phyloP scores from a whole-genome alignment of 2,329 filamentous ascomycete genomes.

The Orbilia javanica region DNA sequence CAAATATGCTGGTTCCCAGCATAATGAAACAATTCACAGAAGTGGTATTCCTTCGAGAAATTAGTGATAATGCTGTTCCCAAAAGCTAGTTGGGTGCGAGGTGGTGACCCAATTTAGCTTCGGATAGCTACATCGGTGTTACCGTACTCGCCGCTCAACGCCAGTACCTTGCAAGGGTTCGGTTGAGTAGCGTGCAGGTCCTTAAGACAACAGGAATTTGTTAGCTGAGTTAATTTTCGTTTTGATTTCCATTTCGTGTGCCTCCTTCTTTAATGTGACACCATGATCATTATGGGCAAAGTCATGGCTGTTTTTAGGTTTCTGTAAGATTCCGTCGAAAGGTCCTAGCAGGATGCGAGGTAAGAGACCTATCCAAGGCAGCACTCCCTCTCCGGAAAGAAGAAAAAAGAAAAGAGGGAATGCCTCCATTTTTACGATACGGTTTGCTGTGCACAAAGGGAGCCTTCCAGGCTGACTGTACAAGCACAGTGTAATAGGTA shows the following conservation, averaged over 20 bases:
- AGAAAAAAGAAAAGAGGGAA: background rate
- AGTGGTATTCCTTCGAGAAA: background rate
- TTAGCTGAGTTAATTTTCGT: no score
- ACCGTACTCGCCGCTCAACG: background rate
- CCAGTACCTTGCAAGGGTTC: background rate
- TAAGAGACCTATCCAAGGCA: background rate
- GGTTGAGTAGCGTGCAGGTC: background rate
- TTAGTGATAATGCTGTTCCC: background rate
- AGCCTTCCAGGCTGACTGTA: background rate
- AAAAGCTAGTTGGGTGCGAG: background rate
- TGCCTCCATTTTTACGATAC: background rate
- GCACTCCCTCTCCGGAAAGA: no score
- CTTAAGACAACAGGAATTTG: background rate
- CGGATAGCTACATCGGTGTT: background rate
- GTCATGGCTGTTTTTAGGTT: background rate
- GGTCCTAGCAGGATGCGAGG: no score
- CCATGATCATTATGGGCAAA: background rate
- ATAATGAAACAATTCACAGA: background rate
- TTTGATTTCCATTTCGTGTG: no score
- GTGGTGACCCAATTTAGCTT: background rate
- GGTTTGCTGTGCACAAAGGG: background rate
- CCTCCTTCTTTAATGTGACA: background rate
- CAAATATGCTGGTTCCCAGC: conserved; percentile 6
- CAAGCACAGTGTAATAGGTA: no score
- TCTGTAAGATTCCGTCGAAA: background rate